Evolutionary conservation across 2,329 filamentous ascomycete species (phyloP), one percentile per base, ranked within the genome.

Genomic region (Dothidotthia symphoricarpi): DNA sequence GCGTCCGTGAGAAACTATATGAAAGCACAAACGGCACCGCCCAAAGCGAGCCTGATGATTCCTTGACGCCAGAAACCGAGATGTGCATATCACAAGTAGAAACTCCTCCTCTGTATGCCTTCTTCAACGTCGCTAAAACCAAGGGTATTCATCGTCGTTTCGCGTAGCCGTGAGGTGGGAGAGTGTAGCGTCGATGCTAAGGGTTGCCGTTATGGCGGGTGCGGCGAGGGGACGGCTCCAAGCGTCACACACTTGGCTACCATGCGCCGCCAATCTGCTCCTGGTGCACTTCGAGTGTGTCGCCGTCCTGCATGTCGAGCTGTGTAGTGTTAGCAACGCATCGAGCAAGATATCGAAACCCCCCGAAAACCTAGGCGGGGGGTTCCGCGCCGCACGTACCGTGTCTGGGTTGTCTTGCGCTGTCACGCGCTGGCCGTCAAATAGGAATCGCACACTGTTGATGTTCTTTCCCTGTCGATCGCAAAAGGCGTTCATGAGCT

Each of bases 401-500:
- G 82, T 85, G 39, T 97, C 91, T 1, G 93, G 93, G 11, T 87
- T 95, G 63, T 98, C 93, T 13, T 81, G 83, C 0, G 86, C 82
- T 59, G 94, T 86, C 6, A 98, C 93, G 41, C 93, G 84, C 55
- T 86, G 84, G n/a, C 93, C 93, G 57, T 98, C 93, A 59, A 97
- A 97, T 1, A 98, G 76, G 69, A 98, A 98, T 19, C 93, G 85
- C 31, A 97, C 91, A 4, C 87, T 91, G 24, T 75, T 80, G 6
- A 83, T 73, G 24, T 84, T 81, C 75, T 97, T 97, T 57, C 93
- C 93, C 67, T 96, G 90, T 16, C 93, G 82, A 54, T 97, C 91
- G 69, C 93, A 98, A 69, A 97, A 98, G 14, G 93, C 93, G 46
- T 88, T 85, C 93, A 98, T 98, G 38, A 98, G 77, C 76, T 98